Base-by-base conservation (phyloP, 106 monocot genomes). In the Allium sativum region DNA sequence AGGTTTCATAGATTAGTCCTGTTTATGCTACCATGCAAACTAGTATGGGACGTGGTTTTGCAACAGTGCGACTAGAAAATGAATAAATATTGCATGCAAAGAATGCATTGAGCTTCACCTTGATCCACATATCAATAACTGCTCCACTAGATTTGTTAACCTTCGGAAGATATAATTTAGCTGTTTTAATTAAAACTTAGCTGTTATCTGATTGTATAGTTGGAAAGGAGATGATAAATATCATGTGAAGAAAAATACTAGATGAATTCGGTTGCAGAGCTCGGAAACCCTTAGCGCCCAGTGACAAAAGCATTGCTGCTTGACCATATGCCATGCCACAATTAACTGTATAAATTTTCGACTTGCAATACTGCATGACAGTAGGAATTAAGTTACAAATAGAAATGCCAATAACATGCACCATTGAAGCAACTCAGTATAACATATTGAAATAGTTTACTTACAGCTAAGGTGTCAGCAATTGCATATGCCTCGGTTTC, bases 401-500 rank as follows among this genome's bases (percentile, higher is more conserved):
- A 61, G 18, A n/a, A 66, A 43, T 65, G 40, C 8, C 6, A 11
- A 19, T 61, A 15, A 43, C 13, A 61, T 59, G 58, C 58, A 59
- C 58, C 42, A 42, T 41, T 10, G 57, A 6, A 65, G 40, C 45
- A 62, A 10, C 18, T 40, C 31, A 31, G n/a, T 18, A 53, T 16
- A 19, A 43, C 8, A 12, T 17, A 54, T 12, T 42, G 3, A 31
- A 0, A 17, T 60, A 43, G 22, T 64, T 18, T 10, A 73, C 85
- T 98, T 78, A 98, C 96, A 74, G 65, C 78, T 18, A 98, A 72
- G 21, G 65, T 78, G 65, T 98, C 96, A 67, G 91, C 96, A 72
- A 98, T 78, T 6, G 82, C 91, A 76, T 87, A 98, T 50, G 87
- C 96, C 65, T 87, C 91, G 64, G 95, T 84, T 91, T 98, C 96